These are phyloP conservation scores for Annulohypoxylon truncatum DNA, from an alignment of 2,329 filamentous ascomycete genomes.

Conservation along the genomic window DNA sequence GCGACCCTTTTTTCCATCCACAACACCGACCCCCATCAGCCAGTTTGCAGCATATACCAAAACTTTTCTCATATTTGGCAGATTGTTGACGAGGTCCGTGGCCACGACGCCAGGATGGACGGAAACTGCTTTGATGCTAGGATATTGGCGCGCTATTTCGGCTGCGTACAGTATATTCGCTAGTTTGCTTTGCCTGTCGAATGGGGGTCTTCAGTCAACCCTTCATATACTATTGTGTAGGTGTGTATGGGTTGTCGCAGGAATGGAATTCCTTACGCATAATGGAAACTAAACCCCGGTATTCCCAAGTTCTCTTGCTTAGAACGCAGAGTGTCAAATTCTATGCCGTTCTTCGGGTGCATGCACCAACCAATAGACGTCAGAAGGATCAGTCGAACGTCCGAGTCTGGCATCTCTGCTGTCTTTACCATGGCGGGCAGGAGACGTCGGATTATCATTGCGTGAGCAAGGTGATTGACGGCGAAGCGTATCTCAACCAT, in stretches of 20 bases:
- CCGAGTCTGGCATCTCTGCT: slow-evolving; percentile 34
- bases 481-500: slow-evolving; percentile 61
- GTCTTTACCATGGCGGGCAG: slow-evolving; percentile 44
- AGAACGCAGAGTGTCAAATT: slow-evolving; percentile 44
- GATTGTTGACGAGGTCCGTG: slow-evolving; percentile 43
- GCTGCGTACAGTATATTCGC: slow-evolving; percentile 47
- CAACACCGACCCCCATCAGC: slow-evolving; percentile 24
- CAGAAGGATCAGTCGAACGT: slow-evolving; percentile 46
- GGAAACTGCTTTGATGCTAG: slow-evolving; percentile 41
- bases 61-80: slow-evolving; percentile 27
- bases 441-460: slow-evolving; percentile 54
- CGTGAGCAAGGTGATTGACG: slow-evolving; percentile 60
- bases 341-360: slow-evolving; percentile 40
- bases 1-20: slow-evolving; percentile 51
- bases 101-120: slow-evolving; percentile 48
- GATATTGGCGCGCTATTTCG: slow-evolving; percentile 45
- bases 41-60: slow-evolving; percentile 36
- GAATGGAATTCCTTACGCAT: slow-evolving; percentile 40
- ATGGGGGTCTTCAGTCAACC: slow-evolving; percentile 17
- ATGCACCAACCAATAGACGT: slow-evolving; percentile 42
- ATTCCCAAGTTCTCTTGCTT: slow-evolving; percentile 34
- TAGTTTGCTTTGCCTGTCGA: slow-evolving; percentile 54
- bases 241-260: neutral
- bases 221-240: neutral
- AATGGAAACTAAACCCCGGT: slow-evolving; percentile 41